phyloP scores from a whole-genome alignment of 2,329 filamentous ascomycete genomes.

The Colletotrichum musae region DNA sequence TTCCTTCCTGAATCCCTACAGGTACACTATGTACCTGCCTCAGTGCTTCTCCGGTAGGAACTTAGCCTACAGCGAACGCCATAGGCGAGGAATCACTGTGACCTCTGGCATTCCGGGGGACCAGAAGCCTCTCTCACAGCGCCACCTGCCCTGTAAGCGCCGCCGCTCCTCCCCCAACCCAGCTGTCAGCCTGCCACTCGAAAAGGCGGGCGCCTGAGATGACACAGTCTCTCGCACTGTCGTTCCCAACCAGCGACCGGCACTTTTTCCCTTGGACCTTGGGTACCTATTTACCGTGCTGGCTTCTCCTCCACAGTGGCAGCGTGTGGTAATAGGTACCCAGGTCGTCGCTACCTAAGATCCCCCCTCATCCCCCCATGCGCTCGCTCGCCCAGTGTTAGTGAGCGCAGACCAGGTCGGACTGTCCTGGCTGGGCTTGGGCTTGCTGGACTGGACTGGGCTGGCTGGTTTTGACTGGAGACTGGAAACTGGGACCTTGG shows the following conservation, averaged over 20 bases:
- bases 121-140: not conserved
- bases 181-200: too few relatives aligned
- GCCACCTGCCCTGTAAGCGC: not conserved
- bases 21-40: not conserved
- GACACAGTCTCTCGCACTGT: slow-evolving; percentile 37
- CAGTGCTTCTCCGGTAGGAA: not conserved
- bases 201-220: not conserved
- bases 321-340: not conserved
- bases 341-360: not conserved
- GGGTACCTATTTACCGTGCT: not conserved
- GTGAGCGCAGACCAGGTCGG: slow-evolving; percentile 25
- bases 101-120: not conserved
- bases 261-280: slow-evolving; percentile 17
- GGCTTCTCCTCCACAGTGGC: slow-evolving; percentile 14
- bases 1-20: not conserved
- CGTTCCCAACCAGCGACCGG: slow-evolving; percentile 16
- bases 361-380: not conserved
- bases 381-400: slow-evolving; percentile 14
- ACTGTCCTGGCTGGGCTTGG: not conserved
- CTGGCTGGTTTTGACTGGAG: not conserved
- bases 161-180: not conserved
- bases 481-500: slow-evolving; percentile 16
- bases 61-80: too few relatives aligned
- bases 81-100: too few relatives aligned
- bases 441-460: not conserved